These are phyloP conservation scores for Quercus wislizeni DNA, from an alignment of 306 rosid species.

Conservation along the genomic window DNA sequence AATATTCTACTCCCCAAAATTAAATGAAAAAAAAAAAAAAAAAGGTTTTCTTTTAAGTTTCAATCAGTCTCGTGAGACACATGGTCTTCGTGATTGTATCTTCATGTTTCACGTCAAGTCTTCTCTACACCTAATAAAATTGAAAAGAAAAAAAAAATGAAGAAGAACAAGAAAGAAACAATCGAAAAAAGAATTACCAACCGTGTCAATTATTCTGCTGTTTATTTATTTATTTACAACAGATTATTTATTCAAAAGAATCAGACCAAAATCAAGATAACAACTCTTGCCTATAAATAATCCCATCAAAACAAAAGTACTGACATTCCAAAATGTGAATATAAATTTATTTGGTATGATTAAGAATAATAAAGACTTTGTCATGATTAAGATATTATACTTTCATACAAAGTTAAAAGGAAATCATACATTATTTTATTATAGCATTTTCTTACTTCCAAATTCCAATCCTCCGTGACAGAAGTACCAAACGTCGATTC, in stretches of 20 bases:
- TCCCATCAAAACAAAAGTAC: slow-evolving; percentile 22
- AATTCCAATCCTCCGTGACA: not conserved
- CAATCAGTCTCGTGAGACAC: slow-evolving; percentile 21
- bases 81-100: slow-evolving; percentile 17
- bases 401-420: slow-evolving; percentile 12
- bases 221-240: not conserved
- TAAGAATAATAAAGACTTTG: not conserved
- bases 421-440: slow-evolving; percentile 9
- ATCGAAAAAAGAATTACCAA: not conserved
- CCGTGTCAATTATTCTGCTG: not conserved
- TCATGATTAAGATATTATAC: too few species aligned
- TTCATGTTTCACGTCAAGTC: slow-evolving; percentile 25
- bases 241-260: not conserved
- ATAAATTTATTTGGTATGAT: not conserved
- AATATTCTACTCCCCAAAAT: not conserved
- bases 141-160: not conserved
- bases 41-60: not conserved
- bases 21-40: not conserved
- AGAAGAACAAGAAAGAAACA: not conserved
- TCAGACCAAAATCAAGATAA: slow-evolving; percentile 16
- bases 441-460: not conserved
- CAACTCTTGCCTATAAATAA: not conserved
- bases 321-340: slow-evolving; percentile 25
- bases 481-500: slow-evolving; percentile 11
- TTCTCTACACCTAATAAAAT: not conserved